Base-by-base conservation (phyloP, 805 yeast genomes). In the Komagataella mondaviorum region DNA sequence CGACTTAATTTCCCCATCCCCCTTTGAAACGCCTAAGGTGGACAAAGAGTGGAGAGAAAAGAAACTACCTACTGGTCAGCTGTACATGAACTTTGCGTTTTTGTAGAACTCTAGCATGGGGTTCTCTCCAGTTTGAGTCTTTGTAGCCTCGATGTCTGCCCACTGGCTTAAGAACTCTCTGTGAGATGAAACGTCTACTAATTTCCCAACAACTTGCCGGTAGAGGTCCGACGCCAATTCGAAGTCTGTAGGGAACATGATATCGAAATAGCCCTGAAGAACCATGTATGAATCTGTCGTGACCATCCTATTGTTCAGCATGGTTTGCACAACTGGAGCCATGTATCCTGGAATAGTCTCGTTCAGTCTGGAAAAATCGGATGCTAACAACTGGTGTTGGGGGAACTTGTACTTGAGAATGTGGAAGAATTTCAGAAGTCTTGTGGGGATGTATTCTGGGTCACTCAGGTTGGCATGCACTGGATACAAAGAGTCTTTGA, bases 191-290 rank as follows among this genome's bases (percentile, higher is more conserved):
- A 77, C 75, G 51, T 66, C 68, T 14, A 82, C 73, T 2, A 73
- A 62, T 57, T 77, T 83, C 0, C 88, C 88, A 18, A 82, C 76
- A 14, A 85, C 76, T 54, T 76, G 76, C 16, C 71, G 68, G 60
- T 88, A 88, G 53, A 87, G 54, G 49, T 81, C 83, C 45, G 77
- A 71, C 3, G 81, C 78, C 6, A 80, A 68, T 6, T 68, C 66
- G 63, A 88, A 88, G 59, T 88, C 85, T 0, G 95, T 88, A 7
- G 95, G 87, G 60, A 88, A 88, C 83, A 86, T 80, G 49, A 88
- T 87, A 63, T 88, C 95, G 62, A 86, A 88, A 60, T 75, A 84
- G 0, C 96, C 96, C 61, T 86, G 95, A 45, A 83, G 75, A n/a
- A 78, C 83, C 90, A 88, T 82, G 63, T 81, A 87, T 0, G 90